Percentiles rank a stretch among this genome's conserved stretches.
phyloP scores from a whole-genome alignment of 176 grass and related monocot genomes.

The Carex parvula region DNA sequence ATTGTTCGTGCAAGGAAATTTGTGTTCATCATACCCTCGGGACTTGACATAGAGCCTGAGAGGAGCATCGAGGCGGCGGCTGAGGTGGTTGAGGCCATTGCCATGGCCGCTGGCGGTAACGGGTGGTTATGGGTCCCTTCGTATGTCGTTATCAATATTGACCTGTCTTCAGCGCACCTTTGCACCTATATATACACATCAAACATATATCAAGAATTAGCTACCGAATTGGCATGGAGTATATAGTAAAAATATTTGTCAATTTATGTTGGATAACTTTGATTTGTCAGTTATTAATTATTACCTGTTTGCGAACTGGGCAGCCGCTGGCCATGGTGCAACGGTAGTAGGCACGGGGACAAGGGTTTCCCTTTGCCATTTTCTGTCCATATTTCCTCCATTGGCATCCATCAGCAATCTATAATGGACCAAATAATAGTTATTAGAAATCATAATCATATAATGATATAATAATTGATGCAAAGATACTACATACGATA shows the following conservation, averaged over 20 bases:
- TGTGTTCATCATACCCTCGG: conserved; percentile 52
- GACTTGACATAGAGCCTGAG: conserved; percentile 75
- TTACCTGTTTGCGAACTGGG: conserved; percentile 94
- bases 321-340: conserved; percentile 95
- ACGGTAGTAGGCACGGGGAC: conserved; percentile 92
- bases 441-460: neutral
- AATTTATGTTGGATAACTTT: neutral
- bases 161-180: conserved; percentile 78
- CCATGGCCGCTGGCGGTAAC: conserved; percentile 83
- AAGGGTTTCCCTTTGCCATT: conserved; percentile 97
- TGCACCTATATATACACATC: conserved; percentile 52
- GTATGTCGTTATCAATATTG: conserved; percentile 85
- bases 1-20: conserved; percentile 70
- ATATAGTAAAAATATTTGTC: neutral
- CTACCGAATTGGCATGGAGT: neutral
- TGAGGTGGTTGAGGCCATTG: conserved; percentile 90
- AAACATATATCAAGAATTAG: conserved; percentile 19
- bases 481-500: neutral
- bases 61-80: conserved; percentile 83
- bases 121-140: conserved; percentile 93
- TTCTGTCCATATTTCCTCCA: conserved; percentile 99
- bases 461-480: neutral
- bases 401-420: conserved; percentile 96
- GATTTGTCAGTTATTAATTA: neutral
- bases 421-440: neutral